A percentile compares a stretch with the other conserved stretches of the same genome.
phyloP scores from a whole-genome alignment of 2,329 filamentous ascomycete species.

The Acrodontium crateriforme region DNA sequence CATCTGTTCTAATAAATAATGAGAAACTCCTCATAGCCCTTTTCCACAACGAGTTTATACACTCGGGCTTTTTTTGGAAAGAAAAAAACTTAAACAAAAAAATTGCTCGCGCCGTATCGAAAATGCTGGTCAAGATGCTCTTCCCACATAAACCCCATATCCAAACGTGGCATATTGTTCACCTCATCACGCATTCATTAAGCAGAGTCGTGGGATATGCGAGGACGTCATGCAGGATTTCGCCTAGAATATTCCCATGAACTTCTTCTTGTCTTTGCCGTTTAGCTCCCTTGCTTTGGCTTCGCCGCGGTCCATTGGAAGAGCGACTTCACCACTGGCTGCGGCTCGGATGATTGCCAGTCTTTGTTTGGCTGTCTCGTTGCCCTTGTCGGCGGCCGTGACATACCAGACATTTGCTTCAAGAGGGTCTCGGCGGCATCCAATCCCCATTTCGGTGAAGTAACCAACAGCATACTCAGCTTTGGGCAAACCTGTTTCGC shows the following conservation, averaged over 20 bases:
- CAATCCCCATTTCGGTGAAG: constrained; percentile 97
- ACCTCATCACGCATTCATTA: too few relatives aligned
- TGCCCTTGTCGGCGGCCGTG: constrained; percentile 80
- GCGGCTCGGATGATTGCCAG: constrained; percentile 77
- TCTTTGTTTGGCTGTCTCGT: constrained; percentile 77
- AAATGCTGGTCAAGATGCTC: too few relatives aligned
- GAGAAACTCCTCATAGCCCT: too few relatives aligned
- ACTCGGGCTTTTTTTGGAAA: too few relatives aligned
- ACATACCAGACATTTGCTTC: constrained; percentile 99
- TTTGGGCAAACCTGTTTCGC: constrained; percentile 45
- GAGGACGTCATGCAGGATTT: too few relatives aligned
- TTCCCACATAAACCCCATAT: too few relatives aligned
- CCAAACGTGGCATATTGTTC: too few relatives aligned
- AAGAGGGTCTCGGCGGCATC: constrained; percentile 82
- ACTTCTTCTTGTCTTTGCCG: constrained; percentile 15
- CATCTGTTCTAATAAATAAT: too few relatives aligned
- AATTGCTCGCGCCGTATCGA: too few relatives aligned
- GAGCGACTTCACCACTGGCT: constrained; percentile 40
- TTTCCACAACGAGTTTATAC: too few relatives aligned
- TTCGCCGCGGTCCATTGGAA: constrained; percentile 21
- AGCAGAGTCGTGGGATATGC: too few relatives aligned
- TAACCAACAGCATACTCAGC: constrained; percentile 95
- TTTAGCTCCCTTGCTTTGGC: constrained; percentile 20
- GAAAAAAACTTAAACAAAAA: too few relatives aligned
- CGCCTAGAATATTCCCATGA: constrained; percentile 21